Conservation (phyloP, 768 basidiomycete genomes). For the Podaxis sp. region DNA sequence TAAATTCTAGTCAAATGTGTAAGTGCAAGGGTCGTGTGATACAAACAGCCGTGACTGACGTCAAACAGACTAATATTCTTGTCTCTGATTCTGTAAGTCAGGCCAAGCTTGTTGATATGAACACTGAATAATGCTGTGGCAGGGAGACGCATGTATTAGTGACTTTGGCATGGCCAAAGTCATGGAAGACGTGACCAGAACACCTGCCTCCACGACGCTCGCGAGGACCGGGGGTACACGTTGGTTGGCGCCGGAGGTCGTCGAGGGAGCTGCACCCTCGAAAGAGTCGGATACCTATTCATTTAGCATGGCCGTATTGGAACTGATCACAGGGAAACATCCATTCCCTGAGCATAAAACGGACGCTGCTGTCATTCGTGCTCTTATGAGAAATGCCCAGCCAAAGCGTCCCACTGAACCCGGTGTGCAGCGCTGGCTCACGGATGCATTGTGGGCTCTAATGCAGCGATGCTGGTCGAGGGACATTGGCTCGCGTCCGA, state of each 20-base stretch:
- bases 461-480: constrained; percentile 48
- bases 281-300: not conserved
- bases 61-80: not conserved
- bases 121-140: not conserved
- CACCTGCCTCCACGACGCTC: constrained; percentile 23
- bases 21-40: not conserved
- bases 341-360: not conserved
- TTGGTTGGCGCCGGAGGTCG: constrained; percentile 2
- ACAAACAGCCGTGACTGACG: not conserved
- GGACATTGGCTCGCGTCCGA: constrained; percentile 36
- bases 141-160: not conserved
- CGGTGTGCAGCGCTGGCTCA: constrained; percentile 35
- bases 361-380: constrained; percentile 2
- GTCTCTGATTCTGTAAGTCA: not conserved
- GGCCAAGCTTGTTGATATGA: not conserved
- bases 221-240: constrained; percentile 7
- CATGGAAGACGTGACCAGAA: not conserved
- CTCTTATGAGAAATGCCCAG: constrained; percentile 23
- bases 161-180: constrained; percentile 4
- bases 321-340: not conserved
- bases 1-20: constrained; percentile 12
- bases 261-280: not conserved
- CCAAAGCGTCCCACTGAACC: constrained; percentile 43
- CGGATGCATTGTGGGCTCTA: constrained; percentile 48
- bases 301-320: not conserved